A percentile compares a stretch with the other conserved stretches of the same genome.
These are phyloP conservation scores for Annulohypoxylon bovei DNA, from an alignment of 495 filamentous ascomycete species.

Conservation along the genomic window DNA sequence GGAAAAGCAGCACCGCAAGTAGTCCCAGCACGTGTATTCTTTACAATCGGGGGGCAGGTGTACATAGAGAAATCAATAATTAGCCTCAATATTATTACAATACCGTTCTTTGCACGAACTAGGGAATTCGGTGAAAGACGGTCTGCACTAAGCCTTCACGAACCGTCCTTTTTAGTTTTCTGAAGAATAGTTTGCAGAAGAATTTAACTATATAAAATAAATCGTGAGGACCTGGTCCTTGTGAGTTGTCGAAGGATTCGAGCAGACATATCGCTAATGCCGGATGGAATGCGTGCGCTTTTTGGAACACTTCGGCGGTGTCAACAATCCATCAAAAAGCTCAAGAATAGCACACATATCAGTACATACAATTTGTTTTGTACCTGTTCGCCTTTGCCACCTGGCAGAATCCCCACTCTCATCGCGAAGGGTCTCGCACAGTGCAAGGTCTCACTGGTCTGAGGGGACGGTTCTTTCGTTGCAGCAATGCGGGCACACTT, in stretches of 20 bases:
- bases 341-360: constrained; percentile 6
- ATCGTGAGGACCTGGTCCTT: background rate
- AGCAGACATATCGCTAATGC: constrained; percentile 16
- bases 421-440: constrained; percentile 28
- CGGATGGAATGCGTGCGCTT: constrained; percentile 19
- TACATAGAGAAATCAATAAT: background rate
- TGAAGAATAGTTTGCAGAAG: background rate
- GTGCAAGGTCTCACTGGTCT: constrained; percentile 25
- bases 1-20: constrained; percentile 27
- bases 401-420: constrained; percentile 31
- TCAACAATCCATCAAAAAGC: constrained; percentile 2
- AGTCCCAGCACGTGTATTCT: constrained; percentile 32
- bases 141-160: constrained; percentile 28
- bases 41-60: background rate
- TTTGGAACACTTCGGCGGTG: constrained; percentile 13
- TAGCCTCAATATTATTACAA: constrained; percentile 7
- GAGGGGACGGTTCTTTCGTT: constrained; percentile 35
- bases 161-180: background rate
- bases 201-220: background rate
- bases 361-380: background rate
- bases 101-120: constrained; percentile 8
- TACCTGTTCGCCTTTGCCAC: constrained; percentile 27
- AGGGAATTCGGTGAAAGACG: constrained; percentile 10
- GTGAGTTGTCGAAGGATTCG: constrained; percentile 4
- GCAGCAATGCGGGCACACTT: constrained; percentile 40